These are phyloP conservation scores for Aspergillus clavatus DNA, from an alignment of 2,329 filamentous ascomycete species.

Conservation along the genomic window DNA sequence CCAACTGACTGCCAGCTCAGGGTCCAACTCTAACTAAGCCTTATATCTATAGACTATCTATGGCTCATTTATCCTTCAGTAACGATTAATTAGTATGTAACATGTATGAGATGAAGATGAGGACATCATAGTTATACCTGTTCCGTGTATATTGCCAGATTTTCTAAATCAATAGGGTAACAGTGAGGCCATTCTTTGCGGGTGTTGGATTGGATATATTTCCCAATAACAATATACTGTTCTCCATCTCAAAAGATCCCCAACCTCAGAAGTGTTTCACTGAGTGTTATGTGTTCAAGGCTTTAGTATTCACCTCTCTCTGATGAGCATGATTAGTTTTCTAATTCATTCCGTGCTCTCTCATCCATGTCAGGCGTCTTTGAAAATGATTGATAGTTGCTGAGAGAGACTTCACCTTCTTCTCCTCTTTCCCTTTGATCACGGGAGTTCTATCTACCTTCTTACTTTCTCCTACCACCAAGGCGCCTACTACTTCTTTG, in stretches of 20 bases:
- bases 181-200: too few relatives aligned
- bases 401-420: not conserved
- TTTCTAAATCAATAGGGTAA: too few relatives aligned
- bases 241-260: too few relatives aligned
- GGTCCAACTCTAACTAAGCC: not conserved
- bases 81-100: too few relatives aligned
- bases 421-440: not conserved
- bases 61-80: not conserved
- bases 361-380: too few relatives aligned
- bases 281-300: not conserved
- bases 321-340: too few relatives aligned
- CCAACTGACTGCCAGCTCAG: not conserved
- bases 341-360: too few relatives aligned
- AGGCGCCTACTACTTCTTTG: not conserved
- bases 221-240: too few relatives aligned
- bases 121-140: not conserved
- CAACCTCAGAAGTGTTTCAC: too few relatives aligned
- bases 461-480: not conserved
- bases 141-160: too few relatives aligned
- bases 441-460: not conserved
- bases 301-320: not conserved
- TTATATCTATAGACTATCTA: not conserved
- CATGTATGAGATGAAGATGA: not conserved
- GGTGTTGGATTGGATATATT: too few relatives aligned
- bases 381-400: too few relatives aligned